phyloP scores from a whole-genome alignment of 139 green algal genomes.

The Axilococcus clingmanii region DNA sequence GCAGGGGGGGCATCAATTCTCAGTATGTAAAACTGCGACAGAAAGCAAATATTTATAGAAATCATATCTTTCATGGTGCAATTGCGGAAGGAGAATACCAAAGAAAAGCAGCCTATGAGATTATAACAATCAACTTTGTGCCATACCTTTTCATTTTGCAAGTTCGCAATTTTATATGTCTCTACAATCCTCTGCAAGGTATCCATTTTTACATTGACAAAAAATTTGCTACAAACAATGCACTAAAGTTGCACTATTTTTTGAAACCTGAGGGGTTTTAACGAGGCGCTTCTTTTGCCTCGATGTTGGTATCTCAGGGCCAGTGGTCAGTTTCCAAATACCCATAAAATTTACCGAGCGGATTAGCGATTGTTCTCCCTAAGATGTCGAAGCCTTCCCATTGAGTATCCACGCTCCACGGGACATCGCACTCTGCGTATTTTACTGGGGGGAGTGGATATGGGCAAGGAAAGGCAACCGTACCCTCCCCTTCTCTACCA shows the following conservation, averaged over 20 bases:
- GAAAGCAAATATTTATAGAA: too few relatives aligned
- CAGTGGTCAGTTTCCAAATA: constrained; percentile 5
- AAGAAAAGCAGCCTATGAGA: too few relatives aligned
- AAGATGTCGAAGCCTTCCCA: constrained; percentile 8
- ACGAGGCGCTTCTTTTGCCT: background rate
- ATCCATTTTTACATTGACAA: too few relatives aligned
- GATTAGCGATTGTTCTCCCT: background rate
- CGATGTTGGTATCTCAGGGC: constrained; percentile 2
- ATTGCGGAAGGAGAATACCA: too few relatives aligned
- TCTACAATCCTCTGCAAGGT: too few relatives aligned
- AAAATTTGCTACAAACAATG: too few relatives aligned
- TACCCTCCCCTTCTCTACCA: constrained; percentile 1
- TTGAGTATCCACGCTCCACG: background rate
- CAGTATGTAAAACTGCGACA: constrained; percentile 24
- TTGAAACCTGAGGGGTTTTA: too few relatives aligned
- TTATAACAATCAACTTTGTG: too few relatives aligned
- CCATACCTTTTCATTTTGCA: too few relatives aligned
- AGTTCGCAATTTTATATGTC: too few relatives aligned
- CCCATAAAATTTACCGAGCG: background rate
- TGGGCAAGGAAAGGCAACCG: constrained; percentile 18
- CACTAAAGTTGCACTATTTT: too few relatives aligned
- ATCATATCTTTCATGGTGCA: too few relatives aligned
- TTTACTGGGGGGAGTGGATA: constrained; percentile 11
- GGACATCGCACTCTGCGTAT: constrained; percentile 1
- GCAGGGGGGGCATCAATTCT: constrained; percentile 14